Evolutionary conservation across 2,329 filamentous ascomycete species (phyloP).

Genomic region (Phaeosphaeriaceae sp.): DNA sequence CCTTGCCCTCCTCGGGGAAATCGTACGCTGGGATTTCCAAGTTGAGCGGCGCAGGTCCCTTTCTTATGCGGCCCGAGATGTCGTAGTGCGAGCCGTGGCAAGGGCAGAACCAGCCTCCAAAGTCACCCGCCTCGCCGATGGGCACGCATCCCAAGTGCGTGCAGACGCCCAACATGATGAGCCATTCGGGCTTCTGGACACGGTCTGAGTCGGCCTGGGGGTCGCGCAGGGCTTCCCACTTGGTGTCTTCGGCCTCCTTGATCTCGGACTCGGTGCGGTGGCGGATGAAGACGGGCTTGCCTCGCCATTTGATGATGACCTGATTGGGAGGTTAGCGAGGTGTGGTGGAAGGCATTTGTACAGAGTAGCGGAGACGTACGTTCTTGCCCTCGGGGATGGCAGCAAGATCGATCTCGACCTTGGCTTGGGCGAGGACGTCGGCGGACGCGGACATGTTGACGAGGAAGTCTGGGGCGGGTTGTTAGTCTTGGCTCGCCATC

Average conservation of each 20-base stretch:
- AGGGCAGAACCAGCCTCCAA: conserved; percentile 99
- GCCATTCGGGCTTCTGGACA: conserved; percentile 98
- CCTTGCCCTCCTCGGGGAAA: conserved; percentile 86
- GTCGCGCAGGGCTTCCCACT: conserved; percentile 84
- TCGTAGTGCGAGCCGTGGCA: conserved; percentile 99
- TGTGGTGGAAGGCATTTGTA: conserved; percentile 1
- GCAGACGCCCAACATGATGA: conserved; percentile 99
- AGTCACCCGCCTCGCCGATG: conserved; percentile 98
- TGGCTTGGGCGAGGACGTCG: conserved; percentile 98
- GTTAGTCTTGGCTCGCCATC: conserved; percentile 43
- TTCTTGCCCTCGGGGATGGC: conserved; percentile 99
- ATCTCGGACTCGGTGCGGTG: conserved; percentile 95
- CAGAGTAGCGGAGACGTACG: conserved; percentile 63
- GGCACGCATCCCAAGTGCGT: conserved; percentile 99
- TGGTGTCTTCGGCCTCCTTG: conserved; percentile 88
- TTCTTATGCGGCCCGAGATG: conserved; percentile 97
- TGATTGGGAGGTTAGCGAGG: conserved; percentile 51
- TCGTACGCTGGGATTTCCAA: conserved; percentile 92
- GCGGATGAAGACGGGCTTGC: conserved; percentile 99
- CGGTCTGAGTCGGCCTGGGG: conserved; percentile 90
- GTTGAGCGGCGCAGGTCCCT: conserved; percentile 96
- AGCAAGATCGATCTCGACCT: conserved; percentile 95
- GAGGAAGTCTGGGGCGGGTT: conserved; percentile 79
- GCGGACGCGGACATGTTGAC: conserved; percentile 99
- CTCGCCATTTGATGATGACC: conserved; percentile 99